These are phyloP conservation scores for Brachypodium distachyon DNA, from an alignment of 202 grass and related monocot species.

Conservation along the genomic window DNA sequence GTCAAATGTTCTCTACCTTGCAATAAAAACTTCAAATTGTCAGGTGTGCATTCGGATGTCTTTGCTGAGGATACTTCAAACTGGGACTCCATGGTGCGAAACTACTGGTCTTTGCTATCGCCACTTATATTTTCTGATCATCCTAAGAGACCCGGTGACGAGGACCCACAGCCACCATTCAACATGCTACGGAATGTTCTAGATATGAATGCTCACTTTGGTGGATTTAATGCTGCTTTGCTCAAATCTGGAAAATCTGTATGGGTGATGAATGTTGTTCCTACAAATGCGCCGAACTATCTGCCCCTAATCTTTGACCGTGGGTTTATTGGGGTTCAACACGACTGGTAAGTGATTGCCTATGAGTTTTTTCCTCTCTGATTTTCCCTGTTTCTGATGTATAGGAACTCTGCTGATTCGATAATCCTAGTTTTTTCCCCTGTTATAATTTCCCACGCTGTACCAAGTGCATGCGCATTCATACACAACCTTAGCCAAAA, in stretches of 20 bases:
- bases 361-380: neutral
- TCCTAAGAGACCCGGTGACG: slow-evolving; percentile 97
- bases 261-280: slow-evolving; percentile 99
- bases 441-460: neutral
- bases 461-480: neutral
- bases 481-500: neutral
- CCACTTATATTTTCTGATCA: slow-evolving; percentile 99
- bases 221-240: slow-evolving; percentile 96
- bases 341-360: slow-evolving; percentile 68
- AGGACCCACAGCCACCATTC: slow-evolving; percentile 91
- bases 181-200: slow-evolving; percentile 99
- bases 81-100: slow-evolving; percentile 68
- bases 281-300: slow-evolving; percentile 62
- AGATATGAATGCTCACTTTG: slow-evolving; percentile 95
- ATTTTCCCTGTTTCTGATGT: neutral
- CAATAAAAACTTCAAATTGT: neutral
- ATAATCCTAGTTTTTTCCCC: neutral
- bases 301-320: slow-evolving; percentile 87
- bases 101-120: slow-evolving; percentile 97
- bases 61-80: slow-evolving; percentile 72
- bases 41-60: slow-evolving; percentile 64
- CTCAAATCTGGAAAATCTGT: slow-evolving; percentile 79
- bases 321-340: slow-evolving; percentile 87
- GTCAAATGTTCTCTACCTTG: slow-evolving; percentile 16
- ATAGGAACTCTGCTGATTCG: neutral